Evolutionary conservation across 495 filamentous ascomycete genomes (phyloP).

Genomic region (Delitschia confertaspora): DNA sequence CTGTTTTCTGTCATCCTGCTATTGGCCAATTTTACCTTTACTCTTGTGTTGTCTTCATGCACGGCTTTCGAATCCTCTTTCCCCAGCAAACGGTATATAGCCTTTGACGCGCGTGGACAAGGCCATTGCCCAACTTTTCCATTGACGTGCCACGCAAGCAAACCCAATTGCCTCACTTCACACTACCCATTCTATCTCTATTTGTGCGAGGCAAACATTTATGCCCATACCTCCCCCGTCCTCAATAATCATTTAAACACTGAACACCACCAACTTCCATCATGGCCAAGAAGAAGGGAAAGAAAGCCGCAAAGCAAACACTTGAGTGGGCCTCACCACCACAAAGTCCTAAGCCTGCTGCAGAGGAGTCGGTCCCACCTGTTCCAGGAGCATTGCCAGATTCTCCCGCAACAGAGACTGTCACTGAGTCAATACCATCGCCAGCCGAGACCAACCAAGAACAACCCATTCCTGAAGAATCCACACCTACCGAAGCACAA

Average conservation of each 20-base stretch:
- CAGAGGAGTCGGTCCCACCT: slow-evolving; percentile 4
- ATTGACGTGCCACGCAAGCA: slow-evolving; percentile 25
- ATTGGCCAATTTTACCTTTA: slow-evolving; percentile 11
- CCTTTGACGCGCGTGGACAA: slow-evolving; percentile 12
- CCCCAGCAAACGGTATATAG: slow-evolving; percentile 22
- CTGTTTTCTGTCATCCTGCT: slow-evolving; percentile 13
- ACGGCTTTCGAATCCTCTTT: slow-evolving; percentile 8
- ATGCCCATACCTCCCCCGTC: neutral
- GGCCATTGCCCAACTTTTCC: slow-evolving; percentile 10
- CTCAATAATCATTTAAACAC: slow-evolving; percentile 13
- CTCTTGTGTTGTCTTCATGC: slow-evolving; percentile 20
- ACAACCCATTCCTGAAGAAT: neutral
- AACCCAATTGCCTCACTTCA: slow-evolving; percentile 16
- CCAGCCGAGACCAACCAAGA: slow-evolving; percentile 4
- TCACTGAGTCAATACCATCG: slow-evolving; percentile 2
- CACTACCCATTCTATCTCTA: slow-evolving; percentile 2
- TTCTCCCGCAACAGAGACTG: slow-evolving; percentile 5
- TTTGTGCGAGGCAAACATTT: slow-evolving; percentile 24
- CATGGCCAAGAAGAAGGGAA: slow-evolving; percentile 23
- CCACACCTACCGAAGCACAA: slow-evolving; percentile 3
- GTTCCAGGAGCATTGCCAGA: slow-evolving; percentile 4
- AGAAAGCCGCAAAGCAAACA: slow-evolving; percentile 13
- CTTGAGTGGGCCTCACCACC: slow-evolving; percentile 19
- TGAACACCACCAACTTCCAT: slow-evolving; percentile 1
- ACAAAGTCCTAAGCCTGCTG: slow-evolving; percentile 10